These are phyloP conservation scores for Scheffersomyces ergatensis DNA, from an alignment of 805 yeast species.

Conservation along the genomic window DNA sequence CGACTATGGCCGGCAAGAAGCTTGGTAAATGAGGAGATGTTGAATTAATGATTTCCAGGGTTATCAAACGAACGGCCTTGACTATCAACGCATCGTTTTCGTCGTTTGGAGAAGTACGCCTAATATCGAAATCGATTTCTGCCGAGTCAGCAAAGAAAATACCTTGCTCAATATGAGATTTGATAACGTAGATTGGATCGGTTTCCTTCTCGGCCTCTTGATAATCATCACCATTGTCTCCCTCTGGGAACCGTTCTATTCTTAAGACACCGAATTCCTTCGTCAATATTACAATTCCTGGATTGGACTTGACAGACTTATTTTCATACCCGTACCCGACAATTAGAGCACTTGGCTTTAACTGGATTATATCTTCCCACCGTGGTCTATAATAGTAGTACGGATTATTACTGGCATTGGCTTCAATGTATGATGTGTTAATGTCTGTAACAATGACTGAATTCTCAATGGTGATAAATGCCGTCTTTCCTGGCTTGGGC, in stretches of 20 bases:
- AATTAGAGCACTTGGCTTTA: slow-evolving; percentile 51
- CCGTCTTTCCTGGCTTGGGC: slow-evolving; percentile 58
- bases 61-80: slow-evolving; percentile 46
- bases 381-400: slow-evolving; percentile 37
- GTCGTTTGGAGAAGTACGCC: slow-evolving; percentile 22
- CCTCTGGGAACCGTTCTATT: slow-evolving; percentile 45
- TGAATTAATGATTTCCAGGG: slow-evolving; percentile 56
- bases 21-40: slow-evolving; percentile 57
- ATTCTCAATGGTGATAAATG: slow-evolving; percentile 57
- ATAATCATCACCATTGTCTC: neutral
- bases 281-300: slow-evolving; percentile 49
- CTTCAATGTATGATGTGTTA: slow-evolving; percentile 28
- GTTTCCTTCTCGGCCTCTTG: slow-evolving; percentile 12
- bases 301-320: slow-evolving; percentile 24
- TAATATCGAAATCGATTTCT: slow-evolving; percentile 41
- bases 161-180: slow-evolving; percentile 82
- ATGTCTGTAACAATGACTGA: slow-evolving; percentile 69
- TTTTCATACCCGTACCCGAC: slow-evolving; percentile 61
- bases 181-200: slow-evolving; percentile 41
- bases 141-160: slow-evolving; percentile 57
- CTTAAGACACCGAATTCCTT: slow-evolving; percentile 60
- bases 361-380: slow-evolving; percentile 80
- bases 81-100: slow-evolving; percentile 12
- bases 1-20: slow-evolving; percentile 46
- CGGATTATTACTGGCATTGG: slow-evolving; percentile 12